phyloP scores from a whole-genome alignment of 2,329 filamentous ascomycete species.

The Bipolaris victoriae region DNA sequence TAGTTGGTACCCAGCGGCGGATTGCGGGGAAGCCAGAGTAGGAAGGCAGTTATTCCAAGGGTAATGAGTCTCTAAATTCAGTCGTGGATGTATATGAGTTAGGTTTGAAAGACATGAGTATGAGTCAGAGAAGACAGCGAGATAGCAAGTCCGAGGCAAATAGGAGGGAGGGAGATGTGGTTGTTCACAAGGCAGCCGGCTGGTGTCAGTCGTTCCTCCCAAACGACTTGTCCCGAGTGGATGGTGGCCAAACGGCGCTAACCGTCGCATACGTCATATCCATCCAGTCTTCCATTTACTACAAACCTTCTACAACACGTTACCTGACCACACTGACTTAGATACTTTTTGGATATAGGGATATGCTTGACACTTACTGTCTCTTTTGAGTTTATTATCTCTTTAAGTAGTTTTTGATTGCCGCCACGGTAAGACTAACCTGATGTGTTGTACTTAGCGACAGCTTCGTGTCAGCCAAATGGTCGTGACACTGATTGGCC shows the following conservation, averaged over 20 bases:
- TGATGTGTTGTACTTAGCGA: neutral
- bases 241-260: slow-evolving; percentile 24
- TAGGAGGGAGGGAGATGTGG: slow-evolving; percentile 10
- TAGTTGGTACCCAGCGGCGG: slow-evolving; percentile 13
- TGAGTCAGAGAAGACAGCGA: slow-evolving; percentile 34
- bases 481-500: slow-evolving; percentile 8
- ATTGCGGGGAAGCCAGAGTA: slow-evolving; percentile 34
- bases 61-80: slow-evolving; percentile 40
- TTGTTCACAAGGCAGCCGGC: slow-evolving; percentile 15
- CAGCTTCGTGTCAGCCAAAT: neutral
- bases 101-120: slow-evolving; percentile 44
- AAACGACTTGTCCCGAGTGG: slow-evolving; percentile 17
- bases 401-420: neutral
- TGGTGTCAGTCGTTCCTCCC: slow-evolving; percentile 13
- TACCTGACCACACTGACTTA: neutral
- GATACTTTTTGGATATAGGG: no score
- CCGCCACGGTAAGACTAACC: neutral
- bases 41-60: slow-evolving; percentile 41
- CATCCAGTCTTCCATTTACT: neutral
- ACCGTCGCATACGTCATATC: slow-evolving; percentile 24
- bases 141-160: slow-evolving; percentile 4
- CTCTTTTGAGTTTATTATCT: neutral
- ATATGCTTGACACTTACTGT: neutral
- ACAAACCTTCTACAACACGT: neutral
- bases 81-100: slow-evolving; percentile 32